Evolutionary conservation across 1,284 basidiomycete genomes (phyloP).

Genomic region (Ustilago curta): DNA sequence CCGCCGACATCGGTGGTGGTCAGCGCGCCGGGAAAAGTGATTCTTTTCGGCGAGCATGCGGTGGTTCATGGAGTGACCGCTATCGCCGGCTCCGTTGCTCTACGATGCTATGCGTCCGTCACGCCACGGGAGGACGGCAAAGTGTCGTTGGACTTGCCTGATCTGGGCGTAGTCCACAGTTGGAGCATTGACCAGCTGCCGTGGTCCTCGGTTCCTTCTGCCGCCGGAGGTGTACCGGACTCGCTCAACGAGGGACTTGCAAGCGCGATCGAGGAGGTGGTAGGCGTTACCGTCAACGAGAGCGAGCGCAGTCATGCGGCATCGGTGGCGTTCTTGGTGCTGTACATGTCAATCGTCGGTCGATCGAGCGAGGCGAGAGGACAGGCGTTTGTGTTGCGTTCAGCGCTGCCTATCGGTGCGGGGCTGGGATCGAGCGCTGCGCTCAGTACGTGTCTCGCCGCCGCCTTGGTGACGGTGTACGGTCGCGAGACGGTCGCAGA

Average conservation of each 20-base stretch:
- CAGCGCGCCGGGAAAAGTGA: constrained; percentile 90
- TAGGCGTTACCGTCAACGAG: constrained; percentile 55
- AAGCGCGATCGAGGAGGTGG: constrained; percentile 51
- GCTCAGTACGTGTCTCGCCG: constrained; percentile 87
- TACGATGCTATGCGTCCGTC: constrained; percentile 91
- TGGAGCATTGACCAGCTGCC: constrained; percentile 86
- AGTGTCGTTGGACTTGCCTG: constrained; percentile 82
- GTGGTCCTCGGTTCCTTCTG: constrained; percentile 77
- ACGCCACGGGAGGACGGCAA: constrained; percentile 81
- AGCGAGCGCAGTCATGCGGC: constrained; percentile 73
- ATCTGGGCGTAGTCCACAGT: constrained; percentile 83
- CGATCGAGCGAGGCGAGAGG: constrained; percentile 74
- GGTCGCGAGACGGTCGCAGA: constrained; percentile 73
- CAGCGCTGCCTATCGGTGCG: constrained; percentile 97
- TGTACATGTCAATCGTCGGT: constrained; percentile 84
- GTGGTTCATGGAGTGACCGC: constrained; percentile 98
- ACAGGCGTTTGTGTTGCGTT: constrained; percentile 84
- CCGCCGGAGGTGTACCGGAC: constrained; percentile 74
- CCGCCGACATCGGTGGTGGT: constrained; percentile 60
- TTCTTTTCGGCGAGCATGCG: constrained; percentile 98
- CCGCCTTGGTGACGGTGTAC: constrained; percentile 76
- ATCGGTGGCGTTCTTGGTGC: constrained; percentile 87
- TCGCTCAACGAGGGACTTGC: constrained; percentile 58
- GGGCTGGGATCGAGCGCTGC: constrained; percentile 97
- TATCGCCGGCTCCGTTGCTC: constrained; percentile 91